Base-by-base conservation (phyloP, 345 rosid species). In the Lepidium africanum region DNA sequence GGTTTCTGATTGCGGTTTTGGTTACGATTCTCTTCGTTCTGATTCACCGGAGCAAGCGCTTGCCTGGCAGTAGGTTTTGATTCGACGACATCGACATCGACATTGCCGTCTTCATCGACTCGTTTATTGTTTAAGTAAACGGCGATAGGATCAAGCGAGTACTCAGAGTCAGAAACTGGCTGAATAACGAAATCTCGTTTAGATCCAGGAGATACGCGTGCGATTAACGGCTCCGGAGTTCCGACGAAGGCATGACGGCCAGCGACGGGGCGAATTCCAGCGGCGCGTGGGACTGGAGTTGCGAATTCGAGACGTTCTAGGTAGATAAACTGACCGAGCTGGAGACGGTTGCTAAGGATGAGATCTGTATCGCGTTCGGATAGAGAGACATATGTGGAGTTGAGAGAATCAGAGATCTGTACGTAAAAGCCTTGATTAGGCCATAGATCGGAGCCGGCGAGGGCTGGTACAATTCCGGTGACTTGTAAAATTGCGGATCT, bases 361-460 rank as follows among this genome's bases (percentile, higher is more conserved):
- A 94, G 94, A 23, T 94, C 99, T 40, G 81, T 86, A 63, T 90
- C 96, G 43, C 80, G 87, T 39, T 90, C 96, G n/a, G 97, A 86
- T 81, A 94, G 96, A 73, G 96, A 94, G 65, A 94, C 87, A 60
- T 94, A 94, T 58, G 97, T 88, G 64, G 99, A 90, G 80, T 94
- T 89, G 67, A 90, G 90, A 49, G 99, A 90, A 66, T 94, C 99
- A 13, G 96, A 94, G 76, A 94, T 90, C 71, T 94, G 94, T n/a
- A 94, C 94, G 76, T 83, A 88, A 84, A 90, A 94, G 48, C 97
- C 97, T 64, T 87, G 96, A 76, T 90, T 94, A 1, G 99, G 90
- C 86, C 87, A 86, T 76, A 94, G 91, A 67, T 90, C 95, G 58
- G 97, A 84, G 12, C 88, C 97, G 15, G 99, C 86, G 10, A 88